Conservation (phyloP, 257 asterid species). For the Solanum appendiculatum region DNA sequence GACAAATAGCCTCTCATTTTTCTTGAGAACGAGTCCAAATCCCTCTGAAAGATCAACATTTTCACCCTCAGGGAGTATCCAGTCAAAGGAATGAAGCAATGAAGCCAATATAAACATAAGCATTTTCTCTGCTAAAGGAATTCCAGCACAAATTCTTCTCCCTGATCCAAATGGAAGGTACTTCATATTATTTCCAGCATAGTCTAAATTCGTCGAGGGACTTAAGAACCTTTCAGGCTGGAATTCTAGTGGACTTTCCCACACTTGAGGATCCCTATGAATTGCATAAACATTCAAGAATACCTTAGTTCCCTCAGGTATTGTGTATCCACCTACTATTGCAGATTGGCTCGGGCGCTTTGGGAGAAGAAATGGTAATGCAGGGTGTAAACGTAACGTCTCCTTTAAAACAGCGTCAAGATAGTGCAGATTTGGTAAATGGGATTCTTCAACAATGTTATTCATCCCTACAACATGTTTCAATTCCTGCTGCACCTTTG, state of each 20-base stretch:
- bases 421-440: conserved; percentile 20
- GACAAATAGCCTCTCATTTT: conserved; percentile 14
- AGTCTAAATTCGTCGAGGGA: conserved; percentile 7
- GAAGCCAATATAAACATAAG: conserved; percentile 20
- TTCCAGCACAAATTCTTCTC: conserved; percentile 28
- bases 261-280: conserved; percentile 25
- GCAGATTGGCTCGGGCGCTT: conserved; percentile 8
- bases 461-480: conserved; percentile 16
- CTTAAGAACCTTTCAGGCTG: conserved; percentile 33
- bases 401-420: conserved; percentile 30
- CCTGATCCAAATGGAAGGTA: conserved; percentile 42
- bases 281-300: conserved; percentile 22
- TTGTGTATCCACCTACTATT: conserved; percentile 18
- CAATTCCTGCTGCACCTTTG: conserved; percentile 24
- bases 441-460: conserved; percentile 29
- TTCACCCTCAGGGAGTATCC: conserved; percentile 23
- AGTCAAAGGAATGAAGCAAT: conserved; percentile 28
- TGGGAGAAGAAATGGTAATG: conserved; percentile 25
- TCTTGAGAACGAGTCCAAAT: conserved; percentile 23
- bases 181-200: conserved; percentile 16
- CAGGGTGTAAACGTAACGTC: conserved; percentile 29
- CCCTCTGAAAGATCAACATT: conserved; percentile 13
- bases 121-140: conserved; percentile 31
- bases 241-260: conserved; percentile 35
- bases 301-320: conserved; percentile 21